Conservation (phyloP, 331 rosid species). For the Malus hybrid region DNA sequence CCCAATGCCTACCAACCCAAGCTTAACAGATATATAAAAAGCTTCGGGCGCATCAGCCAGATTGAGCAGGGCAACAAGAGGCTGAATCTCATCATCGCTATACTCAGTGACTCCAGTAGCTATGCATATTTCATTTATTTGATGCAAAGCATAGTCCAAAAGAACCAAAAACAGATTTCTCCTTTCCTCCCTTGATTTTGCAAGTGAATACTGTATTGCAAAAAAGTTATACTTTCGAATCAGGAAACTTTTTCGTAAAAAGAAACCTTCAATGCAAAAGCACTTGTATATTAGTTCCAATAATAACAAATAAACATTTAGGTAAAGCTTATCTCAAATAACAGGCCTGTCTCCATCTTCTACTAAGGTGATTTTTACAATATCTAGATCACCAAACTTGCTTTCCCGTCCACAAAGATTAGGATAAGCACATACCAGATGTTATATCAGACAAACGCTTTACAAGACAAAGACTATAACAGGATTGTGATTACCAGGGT, state of each 20-base stretch:
- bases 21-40: slow-evolving; percentile 81
- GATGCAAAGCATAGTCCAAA: slow-evolving; percentile 85
- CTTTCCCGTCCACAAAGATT: not conserved
- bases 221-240: slow-evolving; percentile 3
- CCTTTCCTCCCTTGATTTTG: slow-evolving; percentile 85
- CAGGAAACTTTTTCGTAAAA: slow-evolving; percentile 10
- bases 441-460: not conserved
- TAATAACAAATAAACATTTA: not conserved
- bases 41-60: slow-evolving; percentile 92
- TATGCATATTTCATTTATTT: slow-evolving; percentile 67
- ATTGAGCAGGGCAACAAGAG: slow-evolving; percentile 79
- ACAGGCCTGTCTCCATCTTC: not conserved
- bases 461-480: not conserved
- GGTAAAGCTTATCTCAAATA: not conserved
- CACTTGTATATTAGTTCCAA: not conserved
- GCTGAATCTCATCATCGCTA: slow-evolving; percentile 85
- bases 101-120: slow-evolving; percentile 70
- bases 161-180: slow-evolving; percentile 79
- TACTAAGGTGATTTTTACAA: not conserved
- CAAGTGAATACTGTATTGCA: slow-evolving; percentile 77
- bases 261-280: not conserved
- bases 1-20: slow-evolving; percentile 92
- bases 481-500: not conserved
- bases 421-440: not conserved
- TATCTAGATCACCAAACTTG: slow-evolving; percentile 1